Evolutionary conservation across 2,329 filamentous ascomycete genomes (phyloP), one percentile per base, ranked within the genome.

Genomic region (Fonsecaea erecta): DNA sequence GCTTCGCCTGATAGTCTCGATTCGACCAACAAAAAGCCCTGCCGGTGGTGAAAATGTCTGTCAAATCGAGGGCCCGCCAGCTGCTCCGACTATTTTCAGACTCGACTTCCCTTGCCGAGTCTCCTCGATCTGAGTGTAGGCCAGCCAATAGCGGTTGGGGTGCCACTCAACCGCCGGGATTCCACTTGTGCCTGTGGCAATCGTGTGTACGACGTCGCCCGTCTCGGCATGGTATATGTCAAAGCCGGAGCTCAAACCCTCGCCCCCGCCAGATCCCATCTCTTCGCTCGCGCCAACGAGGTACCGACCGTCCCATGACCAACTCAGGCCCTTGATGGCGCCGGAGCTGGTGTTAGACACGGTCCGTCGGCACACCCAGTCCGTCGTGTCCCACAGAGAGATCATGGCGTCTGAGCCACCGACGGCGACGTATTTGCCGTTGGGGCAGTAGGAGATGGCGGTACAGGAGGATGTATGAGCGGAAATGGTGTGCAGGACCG

Each of bases 191-290:
- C 77, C 74, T 3, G 77, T 78, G 6, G 78, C 74, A 30, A 83
- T 75, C 9, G 79, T 82, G 63, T 80, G 77, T 3, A 83, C 79
- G 37, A 77, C 79, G 63, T 83, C 81, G 1, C 81, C 81, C 0
- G 78, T 80, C 69, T 83, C 81, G 8, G 80, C 81, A 68, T 83
- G 81, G 71, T 81, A 82, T 48, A 83, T 80, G 66, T 83, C 81
- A 43, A 83, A 71, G 0, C 80, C 80, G 48, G 75, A 75, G 37
- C 71, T 69, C 12, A 66, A 51, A 24, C 69, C 70, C 30, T 70
- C 71, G 6, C 70, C 71, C 1, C 77, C 78, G 52, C 77, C 77
- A 52, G 77, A 77, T 34, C 77, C 79, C 8, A 74, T 73, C 71
- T 83, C 81, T 65, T 83, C 81, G 62, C 79, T 81, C 16, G 80